phyloP scores from a whole-genome alignment of 495 filamentous ascomycete species.

The Oidiodendron maius region DNA sequence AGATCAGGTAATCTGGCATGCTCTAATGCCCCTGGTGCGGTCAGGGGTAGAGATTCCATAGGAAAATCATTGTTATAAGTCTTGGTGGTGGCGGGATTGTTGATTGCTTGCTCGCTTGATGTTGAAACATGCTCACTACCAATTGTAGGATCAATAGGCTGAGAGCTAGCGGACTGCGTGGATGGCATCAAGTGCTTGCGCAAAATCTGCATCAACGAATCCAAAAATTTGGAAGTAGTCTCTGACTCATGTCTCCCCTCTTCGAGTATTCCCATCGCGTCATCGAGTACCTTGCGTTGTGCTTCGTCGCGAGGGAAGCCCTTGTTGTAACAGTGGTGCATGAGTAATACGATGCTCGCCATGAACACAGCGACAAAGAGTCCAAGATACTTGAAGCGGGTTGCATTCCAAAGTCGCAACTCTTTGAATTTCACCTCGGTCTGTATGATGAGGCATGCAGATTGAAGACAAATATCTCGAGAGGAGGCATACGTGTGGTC shows the following conservation, averaged over 20 bases:
- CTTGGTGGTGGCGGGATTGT: background rate
- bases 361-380: conserved; percentile 42
- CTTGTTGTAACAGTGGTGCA: conserved; percentile 41
- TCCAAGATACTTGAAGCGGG: conserved; percentile 16
- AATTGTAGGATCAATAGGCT: background rate
- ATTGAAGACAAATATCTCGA: conserved; percentile 29
- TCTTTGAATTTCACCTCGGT: conserved; percentile 21
- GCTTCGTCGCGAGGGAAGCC: conserved; percentile 21
- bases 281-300: conserved; percentile 34
- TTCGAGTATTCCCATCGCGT: conserved; percentile 38
- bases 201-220: conserved; percentile 28
- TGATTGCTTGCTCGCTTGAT: background rate
- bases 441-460: conserved; percentile 29
- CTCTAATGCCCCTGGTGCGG: background rate
- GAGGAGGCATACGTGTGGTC: conserved; percentile 28
- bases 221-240: conserved; percentile 28
- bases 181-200: conserved; percentile 23
- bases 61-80: background rate
- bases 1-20: background rate
- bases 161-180: background rate
- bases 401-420: background rate
- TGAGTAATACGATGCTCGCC: conserved; percentile 38
- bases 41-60: background rate
- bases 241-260: conserved; percentile 29
- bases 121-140: background rate